Base-by-base conservation (phyloP, 768 basidiomycete genomes). In the Boletales sp. region DNA sequence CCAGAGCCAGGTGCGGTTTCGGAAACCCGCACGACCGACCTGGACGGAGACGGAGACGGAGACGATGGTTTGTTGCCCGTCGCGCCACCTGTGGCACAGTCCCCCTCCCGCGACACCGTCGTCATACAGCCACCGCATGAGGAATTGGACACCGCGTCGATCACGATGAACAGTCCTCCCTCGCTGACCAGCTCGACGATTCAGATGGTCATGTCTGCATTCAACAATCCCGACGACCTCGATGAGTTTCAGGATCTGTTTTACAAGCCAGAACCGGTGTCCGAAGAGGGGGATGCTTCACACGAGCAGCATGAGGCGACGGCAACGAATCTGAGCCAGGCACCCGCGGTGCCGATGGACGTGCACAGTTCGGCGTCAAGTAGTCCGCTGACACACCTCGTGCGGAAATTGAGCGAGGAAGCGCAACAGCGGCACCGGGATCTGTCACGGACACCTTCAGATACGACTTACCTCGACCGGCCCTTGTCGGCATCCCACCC, bases 241-340 rank as follows among this genome's bases (percentile, higher is more conserved):
- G 84, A 87, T n/a, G 74, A 78, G 11, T 90, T 86, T 71, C 80
- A 79, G 34, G 84, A 89, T 58, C 71, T 90, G 8, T 90, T 90
- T 66, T 89, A 85, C 62, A 73, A 71, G 37, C 84, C 84, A 4
- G 50, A 29, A 11, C 24, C 47, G 19, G 0, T 37, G 15, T 40
- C 38, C 7, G 29, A 40, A 12, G 44, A 39, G 21, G 21, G 21
- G 21, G 21, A 21, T 21, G 21, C 21, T 21, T 21, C 21, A 21
- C 21, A 21, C 21, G 21, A 21, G 21, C 21, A 21, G 2, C 21
- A 21, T 4, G 21, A 21, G 21, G 21, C 21, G 21, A 21, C 21
- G 21, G 21, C 21, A 21, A 4, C 21, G 21, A 21, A 21, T 21
- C 21, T 21, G 21, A 21, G 21, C 4, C 21, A 21, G 21, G 21